A percentile compares a stretch with the other conserved stretches of the same genome.
Conservation (phyloP, 2,329 filamentous ascomycete genomes). For the Thyridium curvatum region DNA sequence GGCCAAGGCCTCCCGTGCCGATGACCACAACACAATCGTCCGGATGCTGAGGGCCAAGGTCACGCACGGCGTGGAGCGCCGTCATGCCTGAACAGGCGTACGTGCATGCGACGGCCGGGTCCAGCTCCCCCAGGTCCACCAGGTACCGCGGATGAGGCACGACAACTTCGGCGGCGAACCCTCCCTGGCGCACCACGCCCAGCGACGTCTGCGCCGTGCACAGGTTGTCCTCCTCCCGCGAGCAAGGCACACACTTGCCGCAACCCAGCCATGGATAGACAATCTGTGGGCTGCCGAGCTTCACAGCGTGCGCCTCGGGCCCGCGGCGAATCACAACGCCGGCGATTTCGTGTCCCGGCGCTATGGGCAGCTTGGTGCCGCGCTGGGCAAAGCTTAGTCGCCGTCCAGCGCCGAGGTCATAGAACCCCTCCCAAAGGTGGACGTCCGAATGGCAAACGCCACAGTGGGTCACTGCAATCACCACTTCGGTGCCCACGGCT, state of each 20-base stretch:
- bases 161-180: slow-evolving; percentile 6
- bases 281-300: slow-evolving; percentile 4
- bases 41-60: too few species aligned
- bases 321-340: slow-evolving; percentile 4
- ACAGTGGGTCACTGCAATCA: slow-evolving; percentile 4
- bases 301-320: neutral
- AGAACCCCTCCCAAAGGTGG: slow-evolving; percentile 5
- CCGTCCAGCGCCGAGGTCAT: slow-evolving; percentile 6
- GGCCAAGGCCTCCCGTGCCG: too few species aligned
- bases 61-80: too few species aligned
- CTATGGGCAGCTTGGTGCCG: slow-evolving; percentile 4
- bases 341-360: slow-evolving; percentile 5
- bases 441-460: slow-evolving; percentile 7
- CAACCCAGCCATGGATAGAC: slow-evolving; percentile 8
- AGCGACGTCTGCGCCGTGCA: too few species aligned
- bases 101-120: too few species aligned
- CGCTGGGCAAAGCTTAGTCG: slow-evolving; percentile 5
- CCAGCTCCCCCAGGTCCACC: too few species aligned
- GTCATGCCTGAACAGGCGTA: too few species aligned
- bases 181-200: slow-evolving; percentile 4
- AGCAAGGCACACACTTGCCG: too few species aligned
- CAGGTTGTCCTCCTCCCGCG: too few species aligned
- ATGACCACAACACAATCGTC: too few species aligned
- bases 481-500: neutral
- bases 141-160: too few species aligned